These are phyloP conservation scores for Acanthamoeba rhysodes DNA, from an alignment of 208 protist species.

Conservation along the genomic window DNA sequence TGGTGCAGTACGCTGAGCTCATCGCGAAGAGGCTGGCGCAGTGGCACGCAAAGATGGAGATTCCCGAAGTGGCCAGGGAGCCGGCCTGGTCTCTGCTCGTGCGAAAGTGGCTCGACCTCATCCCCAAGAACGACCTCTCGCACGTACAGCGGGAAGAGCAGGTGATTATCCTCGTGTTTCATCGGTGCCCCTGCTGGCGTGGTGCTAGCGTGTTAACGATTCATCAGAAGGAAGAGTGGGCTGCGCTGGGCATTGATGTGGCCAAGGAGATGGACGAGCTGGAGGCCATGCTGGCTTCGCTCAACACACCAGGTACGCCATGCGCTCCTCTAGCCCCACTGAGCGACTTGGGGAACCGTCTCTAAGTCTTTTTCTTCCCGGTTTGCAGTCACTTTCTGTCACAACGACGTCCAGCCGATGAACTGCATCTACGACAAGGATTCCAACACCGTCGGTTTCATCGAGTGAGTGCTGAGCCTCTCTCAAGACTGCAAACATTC, in stretches of 20 bases:
- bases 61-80: not conserved
- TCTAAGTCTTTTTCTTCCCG: not conserved
- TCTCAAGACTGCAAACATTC: not conserved
- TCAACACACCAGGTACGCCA: not conserved
- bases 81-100: not conserved
- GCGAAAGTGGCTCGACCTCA: not conserved
- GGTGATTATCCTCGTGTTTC: not conserved
- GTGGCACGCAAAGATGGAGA: constrained; percentile 12
- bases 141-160: constrained; percentile 10
- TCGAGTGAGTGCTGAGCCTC: not conserved
- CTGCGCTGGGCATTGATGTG: constrained; percentile 17
- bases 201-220: not conserved
- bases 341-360: not conserved
- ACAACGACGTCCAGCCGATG: constrained; percentile 64
- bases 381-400: constrained; percentile 4
- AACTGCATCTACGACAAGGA: constrained; percentile 62
- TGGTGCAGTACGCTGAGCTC: not conserved
- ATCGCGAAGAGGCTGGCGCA: constrained; percentile 11
- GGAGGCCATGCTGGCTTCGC: not conserved
- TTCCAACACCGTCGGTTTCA: not conserved
- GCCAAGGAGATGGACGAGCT: constrained; percentile 23
- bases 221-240: not conserved
- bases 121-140: not conserved
- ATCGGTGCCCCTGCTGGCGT: not conserved
- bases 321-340: not conserved